Conservation (phyloP, 352 stramenopile genomes). For the Globisporangium paddicum region DNA sequence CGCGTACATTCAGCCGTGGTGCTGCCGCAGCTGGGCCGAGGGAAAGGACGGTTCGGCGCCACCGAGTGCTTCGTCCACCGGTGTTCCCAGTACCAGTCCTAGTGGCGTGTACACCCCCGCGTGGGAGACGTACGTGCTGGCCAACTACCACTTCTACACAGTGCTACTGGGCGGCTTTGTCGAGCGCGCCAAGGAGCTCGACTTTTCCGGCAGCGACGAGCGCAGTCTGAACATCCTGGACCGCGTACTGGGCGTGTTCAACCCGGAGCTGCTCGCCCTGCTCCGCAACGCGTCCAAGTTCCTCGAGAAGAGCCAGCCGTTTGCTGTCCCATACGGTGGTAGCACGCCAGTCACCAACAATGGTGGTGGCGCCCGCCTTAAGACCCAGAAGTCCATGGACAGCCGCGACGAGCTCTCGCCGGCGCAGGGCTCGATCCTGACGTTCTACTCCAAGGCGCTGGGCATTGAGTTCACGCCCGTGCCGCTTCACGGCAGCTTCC, state of each 20-base stretch:
- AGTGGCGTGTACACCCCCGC: constrained; percentile 38
- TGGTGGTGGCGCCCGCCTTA: background rate
- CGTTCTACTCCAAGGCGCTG: constrained; percentile 77
- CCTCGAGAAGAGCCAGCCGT: constrained; percentile 66
- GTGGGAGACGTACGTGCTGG: constrained; percentile 80
- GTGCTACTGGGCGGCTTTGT: constrained; percentile 75
- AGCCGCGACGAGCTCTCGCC: constrained; percentile 38
- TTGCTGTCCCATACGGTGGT: constrained; percentile 39
- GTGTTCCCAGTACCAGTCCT: constrained; percentile 1
- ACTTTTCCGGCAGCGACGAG: constrained; percentile 66
- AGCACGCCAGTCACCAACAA: constrained; percentile 10
- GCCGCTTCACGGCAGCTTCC: constrained; percentile 65
- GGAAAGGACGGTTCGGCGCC: constrained; percentile 16
- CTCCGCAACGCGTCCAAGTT: constrained; percentile 52
- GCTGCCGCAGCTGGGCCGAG: constrained; percentile 58
- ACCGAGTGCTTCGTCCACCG: background rate
- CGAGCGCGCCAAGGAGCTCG: constrained; percentile 77
- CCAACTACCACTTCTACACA: constrained; percentile 89
- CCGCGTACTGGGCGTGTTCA: constrained; percentile 70
- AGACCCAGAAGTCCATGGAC: constrained; percentile 17
- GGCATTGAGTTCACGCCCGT: constrained; percentile 66
- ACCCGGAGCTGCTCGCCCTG: constrained; percentile 54
- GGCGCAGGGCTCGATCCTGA: constrained; percentile 66
- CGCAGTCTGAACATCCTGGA: constrained; percentile 59
- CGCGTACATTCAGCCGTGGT: constrained; percentile 83